phyloP scores from a whole-genome alignment of 495 filamentous ascomycete genomes.

The Neurospora sp. region DNA sequence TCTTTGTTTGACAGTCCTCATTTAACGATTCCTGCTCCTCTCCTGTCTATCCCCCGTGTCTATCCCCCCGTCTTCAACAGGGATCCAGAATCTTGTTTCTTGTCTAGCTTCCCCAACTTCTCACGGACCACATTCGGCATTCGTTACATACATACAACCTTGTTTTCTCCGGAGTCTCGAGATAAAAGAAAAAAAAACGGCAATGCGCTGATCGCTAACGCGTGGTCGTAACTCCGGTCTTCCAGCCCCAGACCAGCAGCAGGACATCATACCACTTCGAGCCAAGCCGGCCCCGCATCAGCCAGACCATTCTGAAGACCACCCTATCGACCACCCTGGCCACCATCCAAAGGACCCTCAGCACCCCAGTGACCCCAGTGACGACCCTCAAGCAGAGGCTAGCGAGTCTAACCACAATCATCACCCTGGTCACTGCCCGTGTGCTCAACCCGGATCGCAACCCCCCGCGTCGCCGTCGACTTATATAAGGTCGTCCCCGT shows the following conservation, averaged over 20 bases:
- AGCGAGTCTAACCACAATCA: neutral
- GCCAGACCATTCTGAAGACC: neutral
- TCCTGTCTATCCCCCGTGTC: neutral
- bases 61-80: neutral
- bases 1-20: neutral
- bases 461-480: conserved; percentile 5
- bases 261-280: neutral
- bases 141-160: neutral
- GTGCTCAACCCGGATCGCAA: conserved; percentile 6
- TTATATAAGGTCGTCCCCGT: conserved; percentile 16
- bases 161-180: neutral
- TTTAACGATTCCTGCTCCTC: neutral
- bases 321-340: neutral
- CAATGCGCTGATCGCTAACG: neutral
- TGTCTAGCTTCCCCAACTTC: neutral
- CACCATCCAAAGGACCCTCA: neutral
- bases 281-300: neutral
- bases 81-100: neutral
- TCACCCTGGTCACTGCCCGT: conserved; percentile 17
- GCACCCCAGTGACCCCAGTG: neutral
- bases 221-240: neutral
- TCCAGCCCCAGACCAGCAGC: neutral
- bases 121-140: neutral
- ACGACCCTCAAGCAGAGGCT: neutral
- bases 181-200: neutral